These are phyloP conservation scores for Microdochium nivale DNA, from an alignment of 2,329 filamentous ascomycete genomes.

Conservation along the genomic window DNA sequence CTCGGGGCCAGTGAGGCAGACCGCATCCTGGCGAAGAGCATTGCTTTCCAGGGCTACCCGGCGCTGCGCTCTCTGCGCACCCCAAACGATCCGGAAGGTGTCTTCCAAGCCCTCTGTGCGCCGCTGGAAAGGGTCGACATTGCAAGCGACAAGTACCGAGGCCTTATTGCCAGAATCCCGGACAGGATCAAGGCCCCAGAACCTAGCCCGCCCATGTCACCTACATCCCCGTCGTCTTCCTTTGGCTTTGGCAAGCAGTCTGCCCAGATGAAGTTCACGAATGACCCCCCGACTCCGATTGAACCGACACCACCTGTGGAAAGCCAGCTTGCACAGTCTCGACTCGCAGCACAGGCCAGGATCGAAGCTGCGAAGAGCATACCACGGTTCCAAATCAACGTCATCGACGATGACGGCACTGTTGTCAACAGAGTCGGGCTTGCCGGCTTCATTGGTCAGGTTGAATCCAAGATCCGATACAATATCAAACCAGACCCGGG, in stretches of 20 bases:
- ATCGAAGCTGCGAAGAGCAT: conserved; percentile 47
- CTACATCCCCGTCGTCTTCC: conserved; percentile 25
- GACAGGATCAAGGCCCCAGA: conserved; percentile 5
- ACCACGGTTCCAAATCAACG: conserved; percentile 49
- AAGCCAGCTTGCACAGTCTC: conserved; percentile 40
- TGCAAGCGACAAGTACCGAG: conserved; percentile 37
- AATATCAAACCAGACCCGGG: conserved; percentile 48
- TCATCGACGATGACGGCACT: conserved; percentile 43
- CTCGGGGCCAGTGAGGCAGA: conserved; percentile 41
- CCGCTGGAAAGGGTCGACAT: conserved; percentile 48
- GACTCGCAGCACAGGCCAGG: conserved; percentile 56
- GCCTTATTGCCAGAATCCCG: conserved; percentile 14
- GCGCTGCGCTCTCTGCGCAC: conserved; percentile 48
- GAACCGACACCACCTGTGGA: conserved; percentile 15
- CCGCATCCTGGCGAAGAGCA: conserved; percentile 54
- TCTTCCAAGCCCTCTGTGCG: conserved; percentile 60
- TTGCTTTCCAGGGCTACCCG: conserved; percentile 55
- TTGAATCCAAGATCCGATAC: conserved; percentile 53
- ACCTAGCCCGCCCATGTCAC: conserved; percentile 10
- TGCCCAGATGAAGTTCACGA: neutral
- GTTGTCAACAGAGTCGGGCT: conserved; percentile 45
- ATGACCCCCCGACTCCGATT: neutral
- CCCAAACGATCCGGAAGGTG: conserved; percentile 60
- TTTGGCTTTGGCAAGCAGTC: conserved; percentile 4
- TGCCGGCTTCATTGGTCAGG: conserved; percentile 52